Evolutionary conservation across 148 eudicot genomes (phyloP), one percentile per base, ranked within the genome.

Genomic region (Gaultheria prostrata): DNA sequence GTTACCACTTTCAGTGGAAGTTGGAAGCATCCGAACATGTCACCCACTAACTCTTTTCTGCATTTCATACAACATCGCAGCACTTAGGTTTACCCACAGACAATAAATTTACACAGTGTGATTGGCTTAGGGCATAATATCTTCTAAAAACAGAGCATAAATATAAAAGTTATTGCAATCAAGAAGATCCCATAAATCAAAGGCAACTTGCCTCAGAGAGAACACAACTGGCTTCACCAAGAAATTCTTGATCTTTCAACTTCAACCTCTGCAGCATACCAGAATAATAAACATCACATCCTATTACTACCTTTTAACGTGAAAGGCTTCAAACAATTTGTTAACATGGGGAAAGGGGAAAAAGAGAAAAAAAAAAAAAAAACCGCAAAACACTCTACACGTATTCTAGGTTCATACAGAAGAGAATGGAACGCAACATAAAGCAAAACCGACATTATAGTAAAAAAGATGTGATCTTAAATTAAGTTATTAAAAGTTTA

Each of bases 141-240:
- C 5, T 14, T 46, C 53, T 13, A 26, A 65, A 65, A 24, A 7
- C 2, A 33, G 20, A 49, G 21, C 53, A 75, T 75, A 46, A 11
- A 53, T 39, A 53, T 4, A 21, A 26, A 51, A 61, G 33, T 45
- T 17, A 26, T 32, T 77, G 57, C 46, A 28, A 32, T 63, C 69
- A 50, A 26, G 3, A 11, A 73, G 4, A 54, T 57, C 65, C 21
- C 24, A 57, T 57, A 57, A 20, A 57, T 84, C 32, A 1, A 59
- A 83, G 43, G 48, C 33, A 39, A 86, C 87, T 84, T 88, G 92
- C 99, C 98, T 97, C 95, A 80, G 99, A 93, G 30, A 97, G 86
- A 77, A 80, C 84, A 85, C 99, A 94, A 63, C 39, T 91, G 51
- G 94, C 95, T 92, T 94, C 97, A 70, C 98, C 99, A 71, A 97